These are phyloP conservation scores for Corylus heterophylla DNA, from an alignment of 306 rosid genomes.

Conservation along the genomic window DNA sequence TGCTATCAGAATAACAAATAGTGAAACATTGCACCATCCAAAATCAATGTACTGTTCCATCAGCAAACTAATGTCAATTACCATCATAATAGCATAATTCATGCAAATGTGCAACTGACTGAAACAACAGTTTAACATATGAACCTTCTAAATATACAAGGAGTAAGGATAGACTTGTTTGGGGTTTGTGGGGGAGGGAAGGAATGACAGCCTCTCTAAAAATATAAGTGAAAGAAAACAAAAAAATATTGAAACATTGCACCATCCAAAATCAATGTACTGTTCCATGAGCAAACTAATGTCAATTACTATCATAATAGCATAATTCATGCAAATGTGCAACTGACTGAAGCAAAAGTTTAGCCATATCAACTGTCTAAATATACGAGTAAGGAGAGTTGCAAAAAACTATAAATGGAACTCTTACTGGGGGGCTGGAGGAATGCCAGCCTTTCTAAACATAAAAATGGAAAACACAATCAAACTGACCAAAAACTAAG, in stretches of 20 bases:
- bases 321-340: neutral
- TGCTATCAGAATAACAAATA: neutral
- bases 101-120: neutral
- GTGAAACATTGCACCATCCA: neutral
- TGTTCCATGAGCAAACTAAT: neutral
- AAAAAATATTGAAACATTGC: conserved; percentile 2
- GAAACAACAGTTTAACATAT: neutral
- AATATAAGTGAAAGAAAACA: no score
- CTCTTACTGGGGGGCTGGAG: neutral
- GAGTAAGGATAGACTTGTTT: neutral
- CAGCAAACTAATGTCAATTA: neutral
- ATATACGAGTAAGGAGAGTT: neutral
- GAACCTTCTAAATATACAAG: neutral
- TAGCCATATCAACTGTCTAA: neutral
- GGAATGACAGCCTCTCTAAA: no score
- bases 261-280: neutral
- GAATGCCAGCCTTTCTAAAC: neutral
- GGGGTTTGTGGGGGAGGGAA: no score
- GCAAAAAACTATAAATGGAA: no score
- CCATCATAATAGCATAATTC: neutral
- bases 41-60: neutral
- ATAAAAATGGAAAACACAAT: neutral
- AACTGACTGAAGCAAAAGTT: neutral
- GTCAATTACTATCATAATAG: neutral
- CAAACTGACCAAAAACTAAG: neutral